phyloP scores from a whole-genome alignment of 164 flowering plant genomes.

The Taxillus chinensis region DNA sequence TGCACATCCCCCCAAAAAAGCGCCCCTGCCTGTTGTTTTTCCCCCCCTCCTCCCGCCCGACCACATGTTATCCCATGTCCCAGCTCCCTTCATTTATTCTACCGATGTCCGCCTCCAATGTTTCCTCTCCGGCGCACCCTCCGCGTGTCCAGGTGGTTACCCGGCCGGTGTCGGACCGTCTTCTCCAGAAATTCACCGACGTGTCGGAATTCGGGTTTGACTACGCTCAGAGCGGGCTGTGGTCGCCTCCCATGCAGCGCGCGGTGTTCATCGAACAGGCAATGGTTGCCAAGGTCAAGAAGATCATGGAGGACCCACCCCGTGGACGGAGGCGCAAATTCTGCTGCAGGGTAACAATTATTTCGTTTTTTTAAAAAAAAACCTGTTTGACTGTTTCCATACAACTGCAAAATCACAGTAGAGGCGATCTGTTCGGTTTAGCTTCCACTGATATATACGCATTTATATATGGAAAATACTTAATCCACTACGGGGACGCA shows the following conservation, averaged over 20 bases:
- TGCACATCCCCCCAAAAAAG: too few species aligned
- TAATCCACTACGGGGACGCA: too few species aligned
- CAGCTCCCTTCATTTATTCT: neutral
- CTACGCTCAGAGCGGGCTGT: conserved; percentile 57
- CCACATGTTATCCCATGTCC: too few species aligned
- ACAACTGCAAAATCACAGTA: too few species aligned
- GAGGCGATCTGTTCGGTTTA: too few species aligned
- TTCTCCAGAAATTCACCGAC: conserved; percentile 62
- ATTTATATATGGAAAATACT: too few species aligned
- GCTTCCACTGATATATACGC: too few species aligned
- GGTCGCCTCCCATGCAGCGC: conserved; percentile 73
- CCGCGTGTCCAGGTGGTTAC: conserved; percentile 42
- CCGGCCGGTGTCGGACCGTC: conserved; percentile 38
- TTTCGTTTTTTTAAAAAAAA: too few species aligned
- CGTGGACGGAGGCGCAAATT: conserved; percentile 1
- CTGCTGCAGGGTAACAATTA: conserved; percentile 4
- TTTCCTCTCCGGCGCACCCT: conserved; percentile 11
- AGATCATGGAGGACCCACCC: conserved; percentile 3
- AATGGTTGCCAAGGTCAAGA: conserved; percentile 13
- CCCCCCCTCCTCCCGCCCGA: too few species aligned
- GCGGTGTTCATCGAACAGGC: conserved; percentile 28
- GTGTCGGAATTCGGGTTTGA: conserved; percentile 49
- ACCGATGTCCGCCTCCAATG: conserved; percentile 10
- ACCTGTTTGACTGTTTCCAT: too few species aligned
- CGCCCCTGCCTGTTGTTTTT: too few species aligned